These are phyloP conservation scores for Incumbomyces delicatus DNA, from an alignment of 2,329 filamentous ascomycete species.

Conservation along the genomic window DNA sequence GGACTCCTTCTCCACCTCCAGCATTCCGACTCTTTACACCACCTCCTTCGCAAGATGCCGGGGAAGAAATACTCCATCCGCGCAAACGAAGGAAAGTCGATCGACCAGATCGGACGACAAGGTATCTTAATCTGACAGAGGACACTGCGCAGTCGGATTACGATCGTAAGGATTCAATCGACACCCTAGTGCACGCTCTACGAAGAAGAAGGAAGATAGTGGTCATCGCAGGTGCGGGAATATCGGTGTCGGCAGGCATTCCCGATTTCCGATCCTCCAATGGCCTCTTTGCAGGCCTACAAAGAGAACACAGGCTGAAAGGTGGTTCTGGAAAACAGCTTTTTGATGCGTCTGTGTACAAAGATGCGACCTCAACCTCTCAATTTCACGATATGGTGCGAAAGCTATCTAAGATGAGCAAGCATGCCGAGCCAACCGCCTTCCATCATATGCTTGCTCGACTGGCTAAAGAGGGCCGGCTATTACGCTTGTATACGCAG, in stretches of 20 bases:
- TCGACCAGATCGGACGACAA: slow-evolving; percentile 64
- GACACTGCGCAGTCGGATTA: slow-evolving; percentile 24
- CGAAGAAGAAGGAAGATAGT: slow-evolving; percentile 93
- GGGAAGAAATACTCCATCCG: slow-evolving; percentile 57
- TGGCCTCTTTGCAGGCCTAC: slow-evolving; percentile 77
- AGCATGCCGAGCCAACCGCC: slow-evolving; percentile 66
- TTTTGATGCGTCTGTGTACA: slow-evolving; percentile 96
- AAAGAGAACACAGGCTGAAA: slow-evolving; percentile 81
- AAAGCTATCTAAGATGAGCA: slow-evolving; percentile 69
- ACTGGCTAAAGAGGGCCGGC: slow-evolving; percentile 72
- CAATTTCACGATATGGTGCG: slow-evolving; percentile 96
- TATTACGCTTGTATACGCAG: slow-evolving; percentile 87
- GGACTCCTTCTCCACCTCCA: slow-evolving; percentile 30
- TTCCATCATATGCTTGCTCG: slow-evolving; percentile 94
- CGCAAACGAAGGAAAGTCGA: slow-evolving; percentile 65
- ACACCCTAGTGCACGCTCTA: slow-evolving; percentile 62
- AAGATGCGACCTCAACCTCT: slow-evolving; percentile 75
- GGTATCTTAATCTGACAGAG: slow-evolving; percentile 60
- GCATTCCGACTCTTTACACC: slow-evolving; percentile 29
- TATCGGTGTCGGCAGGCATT: slow-evolving; percentile 92
- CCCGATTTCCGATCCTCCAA: slow-evolving; percentile 91
- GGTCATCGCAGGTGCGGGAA: slow-evolving; percentile 89
- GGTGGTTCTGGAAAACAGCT: slow-evolving; percentile 78
- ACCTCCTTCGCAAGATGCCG: slow-evolving; percentile 37
- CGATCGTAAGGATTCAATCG: slow-evolving; percentile 53